Evolutionary conservation across 1,284 basidiomycete genomes (phyloP).

Genomic region (Cryptococcus depauperatus): DNA sequence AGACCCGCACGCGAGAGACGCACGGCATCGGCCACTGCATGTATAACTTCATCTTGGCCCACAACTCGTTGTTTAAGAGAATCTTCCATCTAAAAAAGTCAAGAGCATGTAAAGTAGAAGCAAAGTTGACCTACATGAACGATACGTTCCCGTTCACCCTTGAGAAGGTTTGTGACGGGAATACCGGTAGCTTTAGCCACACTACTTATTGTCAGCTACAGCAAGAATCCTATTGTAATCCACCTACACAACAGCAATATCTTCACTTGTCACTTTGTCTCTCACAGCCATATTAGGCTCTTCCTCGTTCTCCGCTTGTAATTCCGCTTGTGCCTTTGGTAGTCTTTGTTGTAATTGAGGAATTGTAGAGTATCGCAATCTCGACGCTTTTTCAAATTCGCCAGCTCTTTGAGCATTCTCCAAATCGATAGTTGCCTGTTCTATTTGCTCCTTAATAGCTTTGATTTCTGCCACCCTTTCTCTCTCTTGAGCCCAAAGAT

Average conservation of each 20-base stretch:
- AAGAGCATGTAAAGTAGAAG: not conserved
- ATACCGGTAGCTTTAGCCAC: slow-evolving; percentile 86
- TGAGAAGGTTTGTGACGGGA: slow-evolving; percentile 77
- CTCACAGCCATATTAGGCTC: slow-evolving; percentile 59
- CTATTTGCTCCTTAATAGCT: slow-evolving; percentile 64
- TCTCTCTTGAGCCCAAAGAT: slow-evolving; percentile 70
- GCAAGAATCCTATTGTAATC: not conserved
- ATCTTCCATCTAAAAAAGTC: slow-evolving; percentile 65
- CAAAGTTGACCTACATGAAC: slow-evolving; percentile 58
- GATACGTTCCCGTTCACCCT: slow-evolving; percentile 81
- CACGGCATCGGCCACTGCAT: slow-evolving; percentile 75
- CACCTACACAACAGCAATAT: slow-evolving; percentile 67
- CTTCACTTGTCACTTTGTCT: slow-evolving; percentile 77
- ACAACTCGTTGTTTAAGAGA: slow-evolving; percentile 66
- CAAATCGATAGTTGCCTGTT: slow-evolving; percentile 73
- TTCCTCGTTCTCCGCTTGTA: slow-evolving; percentile 48
- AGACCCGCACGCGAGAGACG: slow-evolving; percentile 83
- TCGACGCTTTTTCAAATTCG: slow-evolving; percentile 70
- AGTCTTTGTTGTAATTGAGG: slow-evolving; percentile 70
- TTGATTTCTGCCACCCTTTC: slow-evolving; percentile 68
- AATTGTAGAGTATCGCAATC: slow-evolving; percentile 72
- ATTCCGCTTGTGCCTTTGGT: slow-evolving; percentile 54
- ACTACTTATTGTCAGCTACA: slow-evolving; percentile 10
- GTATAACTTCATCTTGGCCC: slow-evolving; percentile 77
- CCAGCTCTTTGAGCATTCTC: slow-evolving; percentile 81